phyloP scores from a whole-genome alignment of 2,329 filamentous ascomycete species.

The Penicillium sp. region DNA sequence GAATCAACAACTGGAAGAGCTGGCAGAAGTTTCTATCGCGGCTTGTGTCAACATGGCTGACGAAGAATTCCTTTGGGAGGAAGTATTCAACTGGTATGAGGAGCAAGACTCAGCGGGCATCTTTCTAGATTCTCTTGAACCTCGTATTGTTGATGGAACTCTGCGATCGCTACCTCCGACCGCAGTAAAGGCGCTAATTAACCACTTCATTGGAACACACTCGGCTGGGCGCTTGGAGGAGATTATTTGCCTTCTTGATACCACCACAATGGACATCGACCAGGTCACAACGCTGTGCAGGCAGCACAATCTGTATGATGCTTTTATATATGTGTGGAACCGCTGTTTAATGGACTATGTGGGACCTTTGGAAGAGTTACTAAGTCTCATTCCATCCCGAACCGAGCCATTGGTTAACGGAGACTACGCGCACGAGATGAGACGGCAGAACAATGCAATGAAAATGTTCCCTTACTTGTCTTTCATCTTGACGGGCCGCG shows the following conservation, averaged over 20 bases:
- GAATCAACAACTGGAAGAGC: slow-evolving; percentile 66
- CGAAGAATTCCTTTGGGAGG: slow-evolving; percentile 82
- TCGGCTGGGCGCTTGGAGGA: slow-evolving; percentile 81
- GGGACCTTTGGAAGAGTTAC: slow-evolving; percentile 81
- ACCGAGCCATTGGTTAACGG: slow-evolving; percentile 32
- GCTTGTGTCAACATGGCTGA: slow-evolving; percentile 78
- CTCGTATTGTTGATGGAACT: slow-evolving; percentile 76
- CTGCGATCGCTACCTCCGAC: slow-evolving; percentile 75
- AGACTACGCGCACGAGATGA: slow-evolving; percentile 55
- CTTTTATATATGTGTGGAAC: slow-evolving; percentile 96
- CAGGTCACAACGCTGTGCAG: slow-evolving; percentile 89
- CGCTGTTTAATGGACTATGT: slow-evolving; percentile 85
- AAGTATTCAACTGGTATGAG: slow-evolving; percentile 87
- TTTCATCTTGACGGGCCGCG: slow-evolving; percentile 80
- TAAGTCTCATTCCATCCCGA: slow-evolving; percentile 47
- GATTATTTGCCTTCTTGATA: slow-evolving; percentile 90
- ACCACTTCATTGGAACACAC: slow-evolving; percentile 73
- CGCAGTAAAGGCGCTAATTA: slow-evolving; percentile 81
- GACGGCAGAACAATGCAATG: slow-evolving; percentile 64
- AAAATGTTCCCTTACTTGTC: slow-evolving; percentile 96
- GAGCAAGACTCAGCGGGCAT: slow-evolving; percentile 69
- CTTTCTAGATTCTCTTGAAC: slow-evolving; percentile 85
- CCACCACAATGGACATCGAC: slow-evolving; percentile 86
- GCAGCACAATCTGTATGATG: slow-evolving; percentile 88
- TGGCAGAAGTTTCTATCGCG: slow-evolving; percentile 79